Evolutionary conservation across 495 filamentous ascomycete genomes (phyloP), one percentile per base, ranked within the genome.

Genomic region (Daldinia loculata): DNA sequence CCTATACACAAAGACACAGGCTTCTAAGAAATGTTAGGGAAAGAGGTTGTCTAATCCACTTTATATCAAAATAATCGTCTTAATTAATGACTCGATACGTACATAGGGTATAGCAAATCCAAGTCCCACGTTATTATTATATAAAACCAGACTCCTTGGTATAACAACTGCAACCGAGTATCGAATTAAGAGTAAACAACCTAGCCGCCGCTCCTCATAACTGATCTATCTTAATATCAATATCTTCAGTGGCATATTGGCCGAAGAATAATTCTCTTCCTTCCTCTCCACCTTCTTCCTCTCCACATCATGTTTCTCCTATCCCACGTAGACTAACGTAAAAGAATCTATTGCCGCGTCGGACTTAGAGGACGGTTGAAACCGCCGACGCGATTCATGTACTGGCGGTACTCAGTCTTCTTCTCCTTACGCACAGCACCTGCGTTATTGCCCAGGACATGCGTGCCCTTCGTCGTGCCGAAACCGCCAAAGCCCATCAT

Each of bases 371-470:
- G 94, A 74, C 95, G 84, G 80, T 99, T 99, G 85, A 99, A 99
- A 48, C 95, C 95, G 51, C 95, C 95, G n/a, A 89, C 81, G 61
- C 95, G 90, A 79, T 99, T 99, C 95, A 99, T 99, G 78, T 99
- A 99, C 87, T 99, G 95, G 76, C 95, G 85, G 76, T 98, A 98
- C 85, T 96, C 89, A 6, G 91, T 92, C 86, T 93, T 93, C 89
- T 97, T 98, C 83, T 97, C 95, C 85, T 97, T 98, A 65, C 91
- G 82, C 30, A 97, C 89, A 6, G 84, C 92, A 56, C 90, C 94
- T 60, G 93, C 87, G 74, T 97, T 87, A 76, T 99, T 99, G 6
- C 95, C 95, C 7, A 89, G 85, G 0, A 99, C 89, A 76, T 98
- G 98, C 70, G 92, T 94, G 64, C 91, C 86, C 76, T 98, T 97